Percentiles rank a stretch among this genome's conserved stretches.
Conservation (phyloP, 1,284 basidiomycete species). For the Ustilago nuda region DNA sequence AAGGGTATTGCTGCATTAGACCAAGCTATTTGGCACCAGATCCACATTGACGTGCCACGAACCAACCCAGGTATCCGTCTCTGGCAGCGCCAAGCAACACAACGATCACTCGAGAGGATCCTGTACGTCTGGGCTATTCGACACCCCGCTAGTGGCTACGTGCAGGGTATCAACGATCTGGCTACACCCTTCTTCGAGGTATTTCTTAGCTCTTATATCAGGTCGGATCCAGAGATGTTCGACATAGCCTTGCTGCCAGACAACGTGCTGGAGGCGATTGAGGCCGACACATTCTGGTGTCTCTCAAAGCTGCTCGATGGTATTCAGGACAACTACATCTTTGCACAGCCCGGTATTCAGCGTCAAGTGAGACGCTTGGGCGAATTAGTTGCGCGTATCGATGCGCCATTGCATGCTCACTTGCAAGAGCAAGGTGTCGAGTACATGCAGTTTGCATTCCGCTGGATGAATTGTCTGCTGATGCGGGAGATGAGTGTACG, state of each 20-base stretch:
- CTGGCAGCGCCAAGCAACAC: slow-evolving; percentile 67
- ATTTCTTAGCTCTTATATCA: slow-evolving; percentile 66
- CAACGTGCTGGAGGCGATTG: slow-evolving; percentile 61
- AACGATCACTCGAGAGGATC: slow-evolving; percentile 65
- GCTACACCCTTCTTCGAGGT: slow-evolving; percentile 69
- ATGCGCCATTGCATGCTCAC: slow-evolving; percentile 66
- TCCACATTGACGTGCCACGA: slow-evolving; percentile 67
- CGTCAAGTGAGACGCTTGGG: slow-evolving; percentile 62
- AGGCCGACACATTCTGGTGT: slow-evolving; percentile 69
- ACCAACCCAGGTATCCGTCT: slow-evolving; percentile 67
- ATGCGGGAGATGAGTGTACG: slow-evolving; percentile 69
- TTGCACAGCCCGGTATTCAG: slow-evolving; percentile 68
- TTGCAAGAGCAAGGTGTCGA: slow-evolving; percentile 65
- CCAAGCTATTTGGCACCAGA: slow-evolving; percentile 68
- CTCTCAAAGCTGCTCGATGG: slow-evolving; percentile 67
- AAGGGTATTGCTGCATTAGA: slow-evolving; percentile 72
- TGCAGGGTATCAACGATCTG: slow-evolving; percentile 69
- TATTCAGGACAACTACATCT: slow-evolving; percentile 69
- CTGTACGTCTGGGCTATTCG: slow-evolving; percentile 69
- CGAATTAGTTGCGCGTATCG: slow-evolving; percentile 65
- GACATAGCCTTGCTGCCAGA: slow-evolving; percentile 61
- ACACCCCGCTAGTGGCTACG: slow-evolving; percentile 68
- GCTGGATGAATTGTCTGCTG: slow-evolving; percentile 70
- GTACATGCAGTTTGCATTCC: slow-evolving; percentile 69
- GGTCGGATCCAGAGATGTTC: slow-evolving; percentile 61